These are phyloP conservation scores for Epichloe sibirici DNA, from an alignment of 2,329 filamentous ascomycete species.

Conservation along the genomic window DNA sequence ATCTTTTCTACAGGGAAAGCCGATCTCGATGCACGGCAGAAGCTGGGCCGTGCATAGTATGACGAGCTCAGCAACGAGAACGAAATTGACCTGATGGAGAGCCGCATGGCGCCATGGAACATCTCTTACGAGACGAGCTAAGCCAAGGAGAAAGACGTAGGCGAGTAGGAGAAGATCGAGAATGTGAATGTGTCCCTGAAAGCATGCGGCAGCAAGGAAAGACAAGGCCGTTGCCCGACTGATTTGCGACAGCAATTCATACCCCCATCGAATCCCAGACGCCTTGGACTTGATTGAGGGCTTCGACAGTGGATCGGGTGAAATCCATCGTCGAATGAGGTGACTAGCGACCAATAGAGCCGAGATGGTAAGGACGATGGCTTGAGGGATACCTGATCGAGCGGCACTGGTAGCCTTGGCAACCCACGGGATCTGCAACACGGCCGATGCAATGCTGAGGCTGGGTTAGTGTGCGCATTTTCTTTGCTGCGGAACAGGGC, in stretches of 20 bases:
- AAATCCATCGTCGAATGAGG: constrained; percentile 19
- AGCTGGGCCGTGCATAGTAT: constrained; percentile 25
- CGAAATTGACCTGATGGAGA: constrained; percentile 37
- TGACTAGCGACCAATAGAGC: constrained; percentile 22
- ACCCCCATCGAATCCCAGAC: constrained; percentile 27
- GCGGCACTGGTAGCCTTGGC: constrained; percentile 25
- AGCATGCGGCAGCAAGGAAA: constrained; percentile 26
- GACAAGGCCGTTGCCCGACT: constrained; percentile 26
- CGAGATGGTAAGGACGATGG: constrained; percentile 24
- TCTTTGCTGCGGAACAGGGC: no score
- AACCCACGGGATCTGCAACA: constrained; percentile 24
- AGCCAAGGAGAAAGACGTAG: constrained; percentile 32
- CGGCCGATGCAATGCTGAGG: constrained; percentile 1
- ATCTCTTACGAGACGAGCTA: constrained; percentile 28
- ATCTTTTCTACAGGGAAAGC: constrained; percentile 18
- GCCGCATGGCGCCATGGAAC: constrained; percentile 32
- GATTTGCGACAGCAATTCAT: constrained; percentile 31
- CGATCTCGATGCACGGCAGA: constrained; percentile 31
- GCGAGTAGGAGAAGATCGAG: constrained; percentile 23
- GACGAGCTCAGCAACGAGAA: constrained; percentile 24
- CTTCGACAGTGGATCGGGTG: constrained; percentile 6
- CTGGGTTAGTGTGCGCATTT: not conserved
- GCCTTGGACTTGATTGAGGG: constrained; percentile 18
- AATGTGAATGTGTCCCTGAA: constrained; percentile 21
- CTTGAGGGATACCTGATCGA: constrained; percentile 28